These are phyloP conservation scores for Coccomyxa subellipsoidea DNA, from an alignment of 163 green algal species.

Conservation along the genomic window DNA sequence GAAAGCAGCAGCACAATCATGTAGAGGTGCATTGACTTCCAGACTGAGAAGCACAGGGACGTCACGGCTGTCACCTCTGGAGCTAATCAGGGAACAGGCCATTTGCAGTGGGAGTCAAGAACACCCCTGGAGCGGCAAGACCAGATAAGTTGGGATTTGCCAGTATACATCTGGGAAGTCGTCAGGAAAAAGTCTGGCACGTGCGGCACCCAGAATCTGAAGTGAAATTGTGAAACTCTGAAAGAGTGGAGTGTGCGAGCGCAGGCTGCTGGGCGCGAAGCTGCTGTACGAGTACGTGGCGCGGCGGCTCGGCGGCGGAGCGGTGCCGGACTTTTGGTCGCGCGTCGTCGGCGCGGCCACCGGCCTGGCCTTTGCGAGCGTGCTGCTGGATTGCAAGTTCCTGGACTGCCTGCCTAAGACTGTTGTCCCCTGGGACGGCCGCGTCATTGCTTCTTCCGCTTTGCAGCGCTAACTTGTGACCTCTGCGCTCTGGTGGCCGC, in stretches of 20 bases:
- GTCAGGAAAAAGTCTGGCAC: no score
- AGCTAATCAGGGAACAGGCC: no score
- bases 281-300: slow-evolving; percentile 15
- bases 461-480: not conserved
- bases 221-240: not conserved
- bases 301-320: not conserved
- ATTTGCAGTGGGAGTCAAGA: no score
- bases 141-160: no score
- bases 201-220: no score
- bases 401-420: slow-evolving; percentile 3
- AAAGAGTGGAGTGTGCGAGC: not conserved
- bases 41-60: no score
- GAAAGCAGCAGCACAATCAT: no score
- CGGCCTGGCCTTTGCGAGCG: not conserved
- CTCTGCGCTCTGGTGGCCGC: no score
- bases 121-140: no score
- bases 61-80: no score
- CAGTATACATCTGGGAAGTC: no score
- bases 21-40: no score
- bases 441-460: not conserved
- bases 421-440: not conserved
- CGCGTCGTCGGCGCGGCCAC: not conserved
- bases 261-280: slow-evolving; percentile 12
- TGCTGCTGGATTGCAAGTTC: not conserved
- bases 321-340: not conserved